phyloP scores from a whole-genome alignment of 176 grass and related monocot species.

The Aegilops speltoides region DNA sequence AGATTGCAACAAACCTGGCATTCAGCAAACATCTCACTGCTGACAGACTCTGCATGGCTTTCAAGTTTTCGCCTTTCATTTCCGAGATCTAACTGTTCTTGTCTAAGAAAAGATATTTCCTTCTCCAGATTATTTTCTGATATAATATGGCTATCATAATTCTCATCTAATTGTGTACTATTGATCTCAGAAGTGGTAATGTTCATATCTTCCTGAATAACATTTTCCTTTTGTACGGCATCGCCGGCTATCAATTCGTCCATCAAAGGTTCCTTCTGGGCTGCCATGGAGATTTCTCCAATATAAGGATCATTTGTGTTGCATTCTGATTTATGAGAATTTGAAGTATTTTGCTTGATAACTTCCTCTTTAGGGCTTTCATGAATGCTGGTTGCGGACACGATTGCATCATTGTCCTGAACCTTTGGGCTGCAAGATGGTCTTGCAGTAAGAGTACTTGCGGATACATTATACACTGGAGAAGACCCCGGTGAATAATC shows the following conservation, averaged over 20 bases:
- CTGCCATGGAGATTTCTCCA: constrained; percentile 26
- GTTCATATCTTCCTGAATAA: background rate
- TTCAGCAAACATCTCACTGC: constrained; percentile 95
- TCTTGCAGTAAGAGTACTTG: constrained; percentile 25
- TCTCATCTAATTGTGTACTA: background rate
- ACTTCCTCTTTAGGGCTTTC: background rate
- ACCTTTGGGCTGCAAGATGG: constrained; percentile 34
- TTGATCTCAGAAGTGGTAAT: constrained; percentile 32
- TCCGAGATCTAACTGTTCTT: constrained; percentile 80
- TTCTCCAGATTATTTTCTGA: constrained; percentile 67
- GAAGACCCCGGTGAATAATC: constrained; percentile 15
- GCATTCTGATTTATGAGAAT: constrained; percentile 41
- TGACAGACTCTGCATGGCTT: constrained; percentile 88
- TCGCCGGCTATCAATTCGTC: constrained; percentile 29
- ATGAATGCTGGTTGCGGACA: background rate
- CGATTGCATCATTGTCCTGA: constrained; percentile 20
- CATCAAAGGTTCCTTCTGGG: constrained; percentile 34
- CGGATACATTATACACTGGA: constrained; percentile 31
- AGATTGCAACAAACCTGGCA: constrained; percentile 70
- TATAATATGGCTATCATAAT: constrained; percentile 40
- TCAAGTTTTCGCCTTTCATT: constrained; percentile 81
- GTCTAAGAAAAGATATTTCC: constrained; percentile 76
- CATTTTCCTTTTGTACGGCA: constrained; percentile 18
- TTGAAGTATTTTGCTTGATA: constrained; percentile 9
- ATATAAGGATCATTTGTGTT: constrained; percentile 22